Evolutionary conservation across 2,329 filamentous ascomycete species (phyloP).

Genomic region (Pestalotiopsis sp.): DNA sequence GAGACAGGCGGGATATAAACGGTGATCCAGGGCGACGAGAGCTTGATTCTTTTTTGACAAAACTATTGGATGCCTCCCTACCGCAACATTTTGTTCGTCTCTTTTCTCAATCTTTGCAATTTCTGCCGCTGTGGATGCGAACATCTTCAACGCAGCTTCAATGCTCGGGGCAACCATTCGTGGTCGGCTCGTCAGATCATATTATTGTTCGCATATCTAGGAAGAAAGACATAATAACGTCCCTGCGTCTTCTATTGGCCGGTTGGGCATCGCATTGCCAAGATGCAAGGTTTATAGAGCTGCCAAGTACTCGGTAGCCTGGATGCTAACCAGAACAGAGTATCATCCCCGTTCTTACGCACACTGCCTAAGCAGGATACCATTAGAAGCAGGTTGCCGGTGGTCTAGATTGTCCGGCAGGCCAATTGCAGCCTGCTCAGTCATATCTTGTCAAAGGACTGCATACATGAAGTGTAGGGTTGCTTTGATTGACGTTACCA

Average conservation of each 20-base stretch:
- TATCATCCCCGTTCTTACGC: constrained; percentile 1
- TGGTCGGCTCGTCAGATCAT: constrained; percentile 2
- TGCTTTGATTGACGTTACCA: not conserved
- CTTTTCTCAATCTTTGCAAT: not conserved
- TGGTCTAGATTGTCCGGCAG: not conserved
- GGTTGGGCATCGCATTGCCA: not conserved
- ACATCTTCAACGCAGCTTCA: not conserved
- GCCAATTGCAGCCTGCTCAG: not conserved
- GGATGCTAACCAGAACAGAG: not conserved
- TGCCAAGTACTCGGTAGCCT: constrained; percentile 6
- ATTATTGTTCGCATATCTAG: not conserved
- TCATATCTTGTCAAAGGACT: not conserved
- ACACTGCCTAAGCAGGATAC: not conserved
- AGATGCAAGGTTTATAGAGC: constrained; percentile 7
- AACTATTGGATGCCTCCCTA: not conserved
- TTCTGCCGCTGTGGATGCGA: not conserved
- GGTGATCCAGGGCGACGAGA: not conserved
- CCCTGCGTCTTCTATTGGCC: not conserved
- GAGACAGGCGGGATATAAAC: not conserved
- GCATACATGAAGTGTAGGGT: not conserved
- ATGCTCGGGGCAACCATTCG: not conserved
- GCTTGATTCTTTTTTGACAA: not conserved
- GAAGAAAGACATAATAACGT: not conserved
- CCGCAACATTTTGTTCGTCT: not conserved
- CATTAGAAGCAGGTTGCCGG: not conserved